Evolutionary conservation across 129 eudicot species (phyloP).

Genomic region (Flaveria sonorensis): DNA sequence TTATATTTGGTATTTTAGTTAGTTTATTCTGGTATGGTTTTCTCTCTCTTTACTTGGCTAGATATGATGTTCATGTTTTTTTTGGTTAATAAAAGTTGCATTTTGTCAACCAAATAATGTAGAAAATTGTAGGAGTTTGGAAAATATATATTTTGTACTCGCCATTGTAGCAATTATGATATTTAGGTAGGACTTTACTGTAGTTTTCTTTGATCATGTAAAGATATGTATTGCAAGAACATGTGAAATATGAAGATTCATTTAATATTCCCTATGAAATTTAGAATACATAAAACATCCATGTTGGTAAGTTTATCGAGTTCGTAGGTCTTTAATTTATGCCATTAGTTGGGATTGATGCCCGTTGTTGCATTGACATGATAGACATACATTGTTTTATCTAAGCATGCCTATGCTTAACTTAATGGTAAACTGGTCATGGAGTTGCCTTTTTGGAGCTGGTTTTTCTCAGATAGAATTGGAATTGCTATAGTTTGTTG

Average conservation of each 20-base stretch:
- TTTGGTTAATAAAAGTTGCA: background rate
- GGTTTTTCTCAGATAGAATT: slow-evolving; percentile 1
- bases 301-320: background rate
- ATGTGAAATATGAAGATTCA: background rate
- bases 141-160: slow-evolving; percentile 2
- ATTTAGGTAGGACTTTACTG: background rate
- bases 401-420: slow-evolving; percentile 3
- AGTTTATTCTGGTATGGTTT: background rate
- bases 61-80: background rate
- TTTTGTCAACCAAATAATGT: background rate
- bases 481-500: background rate
- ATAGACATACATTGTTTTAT: background rate
- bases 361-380: background rate
- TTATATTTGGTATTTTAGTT: background rate
- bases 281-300: background rate
- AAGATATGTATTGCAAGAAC: background rate
- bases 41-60: slow-evolving; percentile 4
- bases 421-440: background rate
- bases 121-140: background rate
- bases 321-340: background rate
- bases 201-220: background rate
- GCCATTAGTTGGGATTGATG: slow-evolving; percentile 1
- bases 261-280: background rate
- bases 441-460: background rate
- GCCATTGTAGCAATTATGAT: background rate